These are phyloP conservation scores for Tylopilus balloui DNA, from an alignment of 768 basidiomycete species.

Conservation along the genomic window DNA sequence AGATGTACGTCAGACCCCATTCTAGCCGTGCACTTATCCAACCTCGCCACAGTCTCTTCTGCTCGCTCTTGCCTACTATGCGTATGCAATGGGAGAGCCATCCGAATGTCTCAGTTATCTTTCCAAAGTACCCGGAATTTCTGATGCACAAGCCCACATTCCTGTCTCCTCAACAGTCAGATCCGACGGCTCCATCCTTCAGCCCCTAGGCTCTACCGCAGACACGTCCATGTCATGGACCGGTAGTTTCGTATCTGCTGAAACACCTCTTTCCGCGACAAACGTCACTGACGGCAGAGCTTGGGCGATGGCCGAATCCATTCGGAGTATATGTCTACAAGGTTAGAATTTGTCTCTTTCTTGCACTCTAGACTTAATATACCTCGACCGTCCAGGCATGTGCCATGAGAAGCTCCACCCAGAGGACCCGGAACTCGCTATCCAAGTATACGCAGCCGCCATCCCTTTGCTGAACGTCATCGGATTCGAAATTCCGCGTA, in stretches of 20 bases:
- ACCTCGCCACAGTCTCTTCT: slow-evolving; percentile 51
- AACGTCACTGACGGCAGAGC: slow-evolving; percentile 66
- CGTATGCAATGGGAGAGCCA: slow-evolving; percentile 69
- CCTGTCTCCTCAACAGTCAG: slow-evolving; percentile 41
- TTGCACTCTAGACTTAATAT: neutral
- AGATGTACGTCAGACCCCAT: slow-evolving; percentile 47
- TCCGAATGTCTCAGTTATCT: slow-evolving; percentile 60
- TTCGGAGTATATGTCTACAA: slow-evolving; percentile 75
- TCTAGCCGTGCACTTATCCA: slow-evolving; percentile 4
- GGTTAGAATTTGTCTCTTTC: slow-evolving; percentile 41
- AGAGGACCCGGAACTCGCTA: slow-evolving; percentile 44
- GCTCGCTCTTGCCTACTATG: slow-evolving; percentile 72
- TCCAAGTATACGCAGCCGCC: slow-evolving; percentile 52
- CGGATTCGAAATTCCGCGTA: slow-evolving; percentile 42
- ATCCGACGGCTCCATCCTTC: slow-evolving; percentile 37
- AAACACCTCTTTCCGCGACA: slow-evolving; percentile 38
- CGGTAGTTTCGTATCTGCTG: slow-evolving; percentile 45
- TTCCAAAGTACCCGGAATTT: slow-evolving; percentile 47
- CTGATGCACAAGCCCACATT: slow-evolving; percentile 51
- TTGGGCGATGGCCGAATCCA: slow-evolving; percentile 68
- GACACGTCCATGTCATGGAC: slow-evolving; percentile 46
- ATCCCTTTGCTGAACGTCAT: slow-evolving; percentile 51
- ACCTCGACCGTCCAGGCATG: slow-evolving; percentile 55
- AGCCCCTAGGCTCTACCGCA: slow-evolving; percentile 33
- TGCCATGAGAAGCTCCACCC: slow-evolving; percentile 59